These are phyloP conservation scores for Beauveria bassiana DNA, from an alignment of 2,329 filamentous ascomycete species.

Conservation along the genomic window DNA sequence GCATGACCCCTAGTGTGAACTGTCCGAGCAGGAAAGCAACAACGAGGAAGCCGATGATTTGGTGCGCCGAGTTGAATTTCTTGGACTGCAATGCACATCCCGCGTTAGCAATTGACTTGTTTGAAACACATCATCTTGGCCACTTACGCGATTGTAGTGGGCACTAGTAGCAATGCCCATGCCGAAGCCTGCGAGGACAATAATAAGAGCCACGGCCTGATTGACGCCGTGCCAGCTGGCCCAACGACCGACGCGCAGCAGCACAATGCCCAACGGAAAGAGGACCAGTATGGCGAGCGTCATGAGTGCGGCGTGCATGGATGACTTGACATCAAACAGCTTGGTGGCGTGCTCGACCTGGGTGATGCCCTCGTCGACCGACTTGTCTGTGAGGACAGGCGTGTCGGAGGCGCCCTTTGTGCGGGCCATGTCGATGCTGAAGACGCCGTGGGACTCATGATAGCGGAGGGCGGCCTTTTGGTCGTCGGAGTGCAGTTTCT, in stretches of 20 bases:
- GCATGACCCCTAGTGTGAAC: conserved; percentile 45
- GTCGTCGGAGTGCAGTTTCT: conserved; percentile 34
- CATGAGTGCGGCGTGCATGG: conserved; percentile 45
- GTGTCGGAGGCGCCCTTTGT: conserved; percentile 39
- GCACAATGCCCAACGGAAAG: conserved; percentile 47
- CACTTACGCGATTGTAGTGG: conserved; percentile 48
- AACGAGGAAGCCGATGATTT: conserved; percentile 50
- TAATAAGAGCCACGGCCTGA: conserved; percentile 40
- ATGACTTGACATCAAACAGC: conserved; percentile 30
- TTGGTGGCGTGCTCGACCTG: conserved; percentile 24
- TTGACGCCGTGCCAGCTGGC: conserved; percentile 48
- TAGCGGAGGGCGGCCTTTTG: conserved; percentile 38
- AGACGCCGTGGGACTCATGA: conserved; percentile 46
- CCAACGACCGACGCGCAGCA: conserved; percentile 43
- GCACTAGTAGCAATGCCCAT: conserved; percentile 46
- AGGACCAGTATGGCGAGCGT: conserved; percentile 45
- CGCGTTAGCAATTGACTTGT: conserved; percentile 10
- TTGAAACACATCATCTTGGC: not conserved
- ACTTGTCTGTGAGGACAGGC: conserved; percentile 29
- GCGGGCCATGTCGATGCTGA: conserved; percentile 46
- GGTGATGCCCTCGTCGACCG: conserved; percentile 28
- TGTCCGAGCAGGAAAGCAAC: conserved; percentile 44
- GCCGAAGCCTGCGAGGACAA: conserved; percentile 41
- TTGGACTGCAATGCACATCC: conserved; percentile 34
- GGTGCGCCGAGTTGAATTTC: conserved; percentile 45